Conservation (phyloP, 2,329 filamentous ascomycete species). For the Diplodia mutila region DNA sequence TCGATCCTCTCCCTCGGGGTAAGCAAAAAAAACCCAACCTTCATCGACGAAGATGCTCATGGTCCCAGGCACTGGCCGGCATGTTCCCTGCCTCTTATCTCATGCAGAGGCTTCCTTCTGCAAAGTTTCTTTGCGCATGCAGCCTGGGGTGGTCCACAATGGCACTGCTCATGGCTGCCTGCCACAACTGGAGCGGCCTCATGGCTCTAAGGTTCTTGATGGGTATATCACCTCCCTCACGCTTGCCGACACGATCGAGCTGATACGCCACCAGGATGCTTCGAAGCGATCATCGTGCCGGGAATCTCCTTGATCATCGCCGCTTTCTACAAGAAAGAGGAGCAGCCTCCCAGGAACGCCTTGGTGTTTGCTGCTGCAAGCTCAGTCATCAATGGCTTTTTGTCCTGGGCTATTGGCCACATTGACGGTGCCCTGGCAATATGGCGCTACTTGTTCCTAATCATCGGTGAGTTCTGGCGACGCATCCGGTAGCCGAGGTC, state of each 20-base stretch:
- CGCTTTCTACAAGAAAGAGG: conserved; percentile 45
- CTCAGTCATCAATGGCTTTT: conserved; percentile 35
- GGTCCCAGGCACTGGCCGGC: conserved; percentile 1
- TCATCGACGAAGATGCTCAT: neutral
- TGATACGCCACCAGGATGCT: conserved; percentile 26
- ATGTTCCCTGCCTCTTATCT: conserved; percentile 25
- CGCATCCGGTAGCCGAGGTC: neutral
- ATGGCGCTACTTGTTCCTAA: conserved; percentile 28
- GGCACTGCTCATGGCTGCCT: conserved; percentile 32
- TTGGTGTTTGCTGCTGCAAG: conserved; percentile 44
- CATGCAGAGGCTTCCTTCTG: conserved; percentile 23
- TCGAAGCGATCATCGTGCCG: conserved; percentile 43
- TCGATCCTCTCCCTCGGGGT: conserved; percentile 57
- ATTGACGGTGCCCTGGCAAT: conserved; percentile 29
- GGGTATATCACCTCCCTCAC: neutral
- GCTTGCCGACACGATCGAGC: neutral
- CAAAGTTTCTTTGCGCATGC: conserved; percentile 21
- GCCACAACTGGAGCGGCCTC: conserved; percentile 22
- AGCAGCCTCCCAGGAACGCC: conserved; percentile 41
- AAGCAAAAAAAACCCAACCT: neutral
- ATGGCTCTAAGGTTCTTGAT: conserved; percentile 38
- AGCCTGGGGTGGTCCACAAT: conserved; percentile 20
- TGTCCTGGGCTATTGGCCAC: conserved; percentile 33
- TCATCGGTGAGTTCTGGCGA: conserved; percentile 10
- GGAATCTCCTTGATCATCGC: conserved; percentile 43